These are phyloP conservation scores for Cymodocea nodosa DNA, from an alignment of 116 monocot species.

Conservation along the genomic window DNA sequence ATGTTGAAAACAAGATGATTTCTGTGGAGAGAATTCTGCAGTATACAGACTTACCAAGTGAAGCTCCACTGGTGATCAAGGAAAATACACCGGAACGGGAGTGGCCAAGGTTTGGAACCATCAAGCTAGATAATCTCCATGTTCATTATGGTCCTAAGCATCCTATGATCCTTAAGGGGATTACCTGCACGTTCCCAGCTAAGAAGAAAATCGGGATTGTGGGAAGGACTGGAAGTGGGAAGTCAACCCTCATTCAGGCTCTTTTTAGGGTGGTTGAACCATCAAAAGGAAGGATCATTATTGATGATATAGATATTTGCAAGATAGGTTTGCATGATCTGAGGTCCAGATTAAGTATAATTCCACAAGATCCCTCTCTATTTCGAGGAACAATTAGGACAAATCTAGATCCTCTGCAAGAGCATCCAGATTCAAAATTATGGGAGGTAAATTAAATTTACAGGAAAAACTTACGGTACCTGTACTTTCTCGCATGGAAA, in stretches of 20 bases:
- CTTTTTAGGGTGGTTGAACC: constrained; percentile 84
- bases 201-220: constrained; percentile 67
- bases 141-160: constrained; percentile 35
- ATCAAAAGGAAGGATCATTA: constrained; percentile 44
- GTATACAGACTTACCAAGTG: constrained; percentile 43
- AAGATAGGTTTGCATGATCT: constrained; percentile 72
- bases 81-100: constrained; percentile 29
- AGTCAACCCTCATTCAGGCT: constrained; percentile 77
- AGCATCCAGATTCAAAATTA: constrained; percentile 58
- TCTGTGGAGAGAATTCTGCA: constrained; percentile 90
- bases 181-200: constrained; percentile 63
- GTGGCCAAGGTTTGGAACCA: constrained; percentile 57
- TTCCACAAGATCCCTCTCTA: constrained; percentile 81
- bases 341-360: constrained; percentile 69
- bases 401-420: constrained; percentile 64
- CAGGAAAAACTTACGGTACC: too few relatives aligned
- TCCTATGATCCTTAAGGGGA: constrained; percentile 60
- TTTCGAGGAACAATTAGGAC: constrained; percentile 74
- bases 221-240: constrained; percentile 84
- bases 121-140: constrained; percentile 43
- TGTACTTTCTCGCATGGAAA: too few relatives aligned
- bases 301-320: constrained; percentile 57
- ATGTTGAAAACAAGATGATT: constrained; percentile 90
- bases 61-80: constrained; percentile 48
- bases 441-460: constrained; percentile 51